Evolutionary conservation across 176 grass and related monocot species (phyloP), one percentile per base, ranked within the genome.

Genomic region (Bothriochloa decipiens): DNA sequence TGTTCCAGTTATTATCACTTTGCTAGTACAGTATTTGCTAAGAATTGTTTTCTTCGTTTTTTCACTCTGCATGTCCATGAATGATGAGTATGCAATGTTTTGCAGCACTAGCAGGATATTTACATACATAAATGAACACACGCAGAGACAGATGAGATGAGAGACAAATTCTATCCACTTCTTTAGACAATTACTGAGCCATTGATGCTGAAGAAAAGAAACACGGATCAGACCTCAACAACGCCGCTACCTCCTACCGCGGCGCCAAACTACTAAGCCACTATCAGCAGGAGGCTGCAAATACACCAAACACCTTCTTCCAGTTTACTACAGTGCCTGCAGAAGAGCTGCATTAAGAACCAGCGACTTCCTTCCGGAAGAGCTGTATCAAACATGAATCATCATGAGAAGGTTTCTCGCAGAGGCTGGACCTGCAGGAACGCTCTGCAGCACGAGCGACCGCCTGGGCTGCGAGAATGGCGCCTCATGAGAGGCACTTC

Each of bases 381-480:
- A 40, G 45, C 14, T 50, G 22, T 4, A 16, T 20, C 26, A 47
- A 16, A 6, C 32, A 22, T 6, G 5, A 20, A 23, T n/a, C 75
- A 80, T 96, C 88, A 96, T 41, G 91, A 83, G 73, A 99, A 99
- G 33, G 89, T 94, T 74, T 96, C 87, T 1, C 93, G 96, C 7
- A 98, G 87, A 25, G 96, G 91, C n/a, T 81, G 93, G 80, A 91
- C 93, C 26, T 85, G 72, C 8, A 99, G 81, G 78, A 99, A 96
- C 13, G 91, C 76, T 82, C 91, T 94, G 88, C 96, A 99, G 87
- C 84, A 96, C 96, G 36, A 99, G 96, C 60, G 96, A 99, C 36
- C 96, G 82, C 36, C 89, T 86, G 1, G 96, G 93, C 87, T 99
- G 96, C 37, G 96, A 99, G 90, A 99, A 99, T 1, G 96, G 96